phyloP scores from a whole-genome alignment of 2,329 filamentous ascomycete species.

The Ophiocordyceps camponoti-saundersi region DNA sequence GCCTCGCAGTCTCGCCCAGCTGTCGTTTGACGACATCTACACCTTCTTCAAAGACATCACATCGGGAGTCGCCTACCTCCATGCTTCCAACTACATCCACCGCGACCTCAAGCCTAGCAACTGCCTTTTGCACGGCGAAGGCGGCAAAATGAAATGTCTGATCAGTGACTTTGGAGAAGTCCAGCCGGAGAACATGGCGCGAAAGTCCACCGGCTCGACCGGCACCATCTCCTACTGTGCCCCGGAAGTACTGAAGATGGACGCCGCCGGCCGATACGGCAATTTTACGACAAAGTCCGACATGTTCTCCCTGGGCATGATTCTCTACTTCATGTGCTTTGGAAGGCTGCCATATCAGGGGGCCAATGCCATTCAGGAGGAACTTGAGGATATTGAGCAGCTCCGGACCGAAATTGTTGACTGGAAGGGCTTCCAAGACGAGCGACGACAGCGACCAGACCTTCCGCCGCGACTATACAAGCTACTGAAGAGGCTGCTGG shows the following conservation, averaged over 20 bases:
- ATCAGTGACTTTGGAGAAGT: constrained; percentile 98
- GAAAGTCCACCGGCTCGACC: constrained; percentile 84
- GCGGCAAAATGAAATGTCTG: constrained; percentile 56
- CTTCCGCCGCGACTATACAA: constrained; percentile 74
- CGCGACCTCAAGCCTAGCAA: constrained; percentile 93
- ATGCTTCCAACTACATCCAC: constrained; percentile 85
- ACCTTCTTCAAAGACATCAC: constrained; percentile 94
- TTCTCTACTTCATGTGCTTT: constrained; percentile 96
- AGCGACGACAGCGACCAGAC: constrained; percentile 58
- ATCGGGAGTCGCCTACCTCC: constrained; percentile 76
- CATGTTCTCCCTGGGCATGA: constrained; percentile 97
- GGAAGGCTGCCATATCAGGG: constrained; percentile 70
- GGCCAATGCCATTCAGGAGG: constrained; percentile 74
- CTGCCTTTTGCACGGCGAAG: constrained; percentile 69
- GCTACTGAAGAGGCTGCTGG: constrained; percentile 65
- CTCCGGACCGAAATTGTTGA: constrained; percentile 70
- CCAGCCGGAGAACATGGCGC: constrained; percentile 61
- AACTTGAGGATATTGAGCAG: constrained; percentile 77
- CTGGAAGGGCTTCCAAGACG: constrained; percentile 78
- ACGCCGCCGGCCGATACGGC: constrained; percentile 53
- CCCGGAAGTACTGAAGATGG: constrained; percentile 69
- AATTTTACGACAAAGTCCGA: constrained; percentile 97
- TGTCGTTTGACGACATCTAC: constrained; percentile 82
- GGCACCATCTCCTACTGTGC: constrained; percentile 97
- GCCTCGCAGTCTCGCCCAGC: constrained; percentile 27